phyloP scores from a whole-genome alignment of 2,329 filamentous ascomycete species.

The Colletotrichum godetiae region DNA sequence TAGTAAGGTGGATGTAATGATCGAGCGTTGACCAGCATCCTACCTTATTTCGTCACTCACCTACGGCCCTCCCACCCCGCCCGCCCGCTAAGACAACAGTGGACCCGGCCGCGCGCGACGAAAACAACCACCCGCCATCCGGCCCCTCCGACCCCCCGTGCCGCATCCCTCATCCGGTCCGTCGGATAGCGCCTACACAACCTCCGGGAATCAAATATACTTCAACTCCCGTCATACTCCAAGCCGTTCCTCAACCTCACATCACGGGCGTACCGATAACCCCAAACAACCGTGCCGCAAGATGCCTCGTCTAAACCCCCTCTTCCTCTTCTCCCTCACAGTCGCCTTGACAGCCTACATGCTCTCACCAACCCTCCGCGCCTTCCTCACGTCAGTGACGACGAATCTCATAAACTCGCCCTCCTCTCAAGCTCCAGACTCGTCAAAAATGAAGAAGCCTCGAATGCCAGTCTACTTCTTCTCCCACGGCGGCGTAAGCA shows the following conservation, averaged over 20 bases:
- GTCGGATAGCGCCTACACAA: neutral
- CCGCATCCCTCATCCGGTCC: conserved; percentile 4
- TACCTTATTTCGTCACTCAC: too few relatives aligned
- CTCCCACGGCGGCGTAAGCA: conserved; percentile 61
- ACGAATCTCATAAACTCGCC: neutral
- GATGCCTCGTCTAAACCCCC: conserved; percentile 16
- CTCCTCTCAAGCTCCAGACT: neutral
- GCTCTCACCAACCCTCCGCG: conserved; percentile 8
- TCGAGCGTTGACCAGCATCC: too few relatives aligned
- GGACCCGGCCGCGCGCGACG: conserved; percentile 33
- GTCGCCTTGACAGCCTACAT: conserved; percentile 4
- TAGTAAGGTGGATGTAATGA: too few relatives aligned
- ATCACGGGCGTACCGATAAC: neutral
- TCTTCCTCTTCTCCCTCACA: conserved; percentile 8
- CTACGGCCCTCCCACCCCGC: neutral
- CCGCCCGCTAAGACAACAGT: neutral
- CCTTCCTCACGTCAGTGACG: neutral
- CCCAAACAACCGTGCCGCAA: neutral
- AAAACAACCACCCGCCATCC: conserved; percentile 13
- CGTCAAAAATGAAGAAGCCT: neutral
- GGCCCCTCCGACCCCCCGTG: neutral
- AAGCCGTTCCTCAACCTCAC: neutral
- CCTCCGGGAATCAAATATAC: neutral
- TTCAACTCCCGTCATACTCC: too few relatives aligned
- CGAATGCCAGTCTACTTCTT: conserved; percentile 60